Percentiles rank a stretch among this genome's conserved stretches.
These are phyloP conservation scores for sorghum (Sorghum bicolor) DNA, from an alignment of 176 grass and related monocot genomes.

Conservation along the genomic window Sorghum_bicolor_NCBIv3 NC_012870.2:78389001-78389500, in stretches of 20 bases:
- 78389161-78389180: background rate
- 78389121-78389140: background rate
- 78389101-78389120: conserved; percentile 13
- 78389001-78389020: background rate
- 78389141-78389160: background rate
- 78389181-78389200: background rate
- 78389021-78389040: too few species aligned
- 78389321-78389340: background rate
- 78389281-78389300: background rate
- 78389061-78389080: background rate
- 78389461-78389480: background rate
- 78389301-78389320: background rate
- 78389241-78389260: background rate
- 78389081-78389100: too few species aligned
- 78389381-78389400: background rate
- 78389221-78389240: conserved; percentile 15
- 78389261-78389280: background rate
- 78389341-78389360: conserved; percentile 26
- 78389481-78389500: background rate
- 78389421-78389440: background rate
- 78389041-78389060: too few species aligned
- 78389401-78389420: background rate
- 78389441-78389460: background rate
- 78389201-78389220: conserved; percentile 18
- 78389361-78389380: background rate